phyloP scores from a whole-genome alignment of 129 eudicot species.

The Lactuca saligna region DNA sequence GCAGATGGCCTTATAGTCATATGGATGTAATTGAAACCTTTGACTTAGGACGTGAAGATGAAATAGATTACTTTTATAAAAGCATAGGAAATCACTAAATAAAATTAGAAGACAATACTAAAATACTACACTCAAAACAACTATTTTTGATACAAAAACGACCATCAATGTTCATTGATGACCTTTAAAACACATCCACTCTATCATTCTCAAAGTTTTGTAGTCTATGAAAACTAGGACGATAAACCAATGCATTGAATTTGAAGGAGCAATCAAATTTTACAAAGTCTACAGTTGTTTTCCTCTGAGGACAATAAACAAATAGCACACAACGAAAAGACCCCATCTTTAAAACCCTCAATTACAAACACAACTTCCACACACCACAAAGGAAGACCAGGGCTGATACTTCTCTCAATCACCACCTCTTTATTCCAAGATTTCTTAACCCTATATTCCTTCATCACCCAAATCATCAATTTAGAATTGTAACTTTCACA shows the following conservation, averaged over 20 bases:
- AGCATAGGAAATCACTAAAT: too few species aligned
- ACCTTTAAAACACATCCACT: slow-evolving; percentile 8
- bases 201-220: not conserved
- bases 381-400: slow-evolving; percentile 18
- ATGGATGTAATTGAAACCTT: too few species aligned
- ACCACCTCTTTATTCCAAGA: slow-evolving; percentile 50
- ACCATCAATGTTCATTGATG: not conserved
- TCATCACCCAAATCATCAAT: slow-evolving; percentile 47
- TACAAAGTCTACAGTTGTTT: not conserved
- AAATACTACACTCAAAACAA: too few species aligned
- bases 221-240: slow-evolving; percentile 33
- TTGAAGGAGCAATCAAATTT: not conserved
- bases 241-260: not conserved
- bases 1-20: too few species aligned
- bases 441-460: slow-evolving; percentile 39
- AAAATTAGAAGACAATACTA: too few species aligned
- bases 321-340: not conserved
- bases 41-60: too few species aligned
- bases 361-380: slow-evolving; percentile 8
- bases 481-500: slow-evolving; percentile 25
- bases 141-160: not conserved
- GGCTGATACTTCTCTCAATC: slow-evolving; percentile 3
- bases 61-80: too few species aligned
- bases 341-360: slow-evolving; percentile 23
- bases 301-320: slow-evolving; percentile 12